Conservation (phyloP, 306 rosid genomes). For the Begonia loranthoides region DNA sequence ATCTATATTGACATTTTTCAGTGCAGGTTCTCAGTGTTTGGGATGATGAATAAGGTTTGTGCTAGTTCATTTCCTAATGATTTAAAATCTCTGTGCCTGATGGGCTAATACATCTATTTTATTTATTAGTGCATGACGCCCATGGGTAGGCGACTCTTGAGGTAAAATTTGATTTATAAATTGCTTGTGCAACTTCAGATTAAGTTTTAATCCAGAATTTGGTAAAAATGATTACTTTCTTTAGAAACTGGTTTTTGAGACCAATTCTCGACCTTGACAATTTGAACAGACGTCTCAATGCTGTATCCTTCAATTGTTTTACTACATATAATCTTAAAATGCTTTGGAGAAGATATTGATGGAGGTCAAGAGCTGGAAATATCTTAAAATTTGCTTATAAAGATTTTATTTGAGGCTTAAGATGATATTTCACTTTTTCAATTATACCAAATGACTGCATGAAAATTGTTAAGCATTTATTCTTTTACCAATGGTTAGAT, state of each 20-base stretch:
- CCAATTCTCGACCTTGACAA: constrained; percentile 83
- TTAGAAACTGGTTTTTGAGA: constrained; percentile 88
- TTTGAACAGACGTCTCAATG: constrained; percentile 68
- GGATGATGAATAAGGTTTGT: constrained; percentile 95
- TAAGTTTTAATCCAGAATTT: constrained; percentile 1
- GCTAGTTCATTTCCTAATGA: constrained; percentile 12
- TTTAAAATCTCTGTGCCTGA: constrained; percentile 13
- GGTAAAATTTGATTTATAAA: constrained; percentile 27
- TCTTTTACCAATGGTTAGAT: constrained; percentile 45
- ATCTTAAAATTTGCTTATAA: no score
- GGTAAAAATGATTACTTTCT: background rate
- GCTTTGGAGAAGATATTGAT: no score
- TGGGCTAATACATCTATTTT: constrained; percentile 15
- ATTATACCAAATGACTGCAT: constrained; percentile 1
- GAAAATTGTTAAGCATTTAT: constrained; percentile 5
- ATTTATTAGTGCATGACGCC: constrained; percentile 74
- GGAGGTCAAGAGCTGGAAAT: no score
- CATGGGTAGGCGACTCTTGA: constrained; percentile 82
- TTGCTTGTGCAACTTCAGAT: constrained; percentile 3
- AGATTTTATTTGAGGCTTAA: no score
- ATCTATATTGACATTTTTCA: constrained; percentile 15
- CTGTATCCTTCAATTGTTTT: constrained; percentile 56
- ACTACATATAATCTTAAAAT: background rate
- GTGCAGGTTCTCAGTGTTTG: constrained; percentile 88
- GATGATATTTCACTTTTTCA: background rate